Percentiles rank a stretch among this genome's conserved stretches.
phyloP scores from a whole-genome alignment of 2,329 filamentous ascomycete genomes.

The Hymenotorrendiella dingleyae region DNA sequence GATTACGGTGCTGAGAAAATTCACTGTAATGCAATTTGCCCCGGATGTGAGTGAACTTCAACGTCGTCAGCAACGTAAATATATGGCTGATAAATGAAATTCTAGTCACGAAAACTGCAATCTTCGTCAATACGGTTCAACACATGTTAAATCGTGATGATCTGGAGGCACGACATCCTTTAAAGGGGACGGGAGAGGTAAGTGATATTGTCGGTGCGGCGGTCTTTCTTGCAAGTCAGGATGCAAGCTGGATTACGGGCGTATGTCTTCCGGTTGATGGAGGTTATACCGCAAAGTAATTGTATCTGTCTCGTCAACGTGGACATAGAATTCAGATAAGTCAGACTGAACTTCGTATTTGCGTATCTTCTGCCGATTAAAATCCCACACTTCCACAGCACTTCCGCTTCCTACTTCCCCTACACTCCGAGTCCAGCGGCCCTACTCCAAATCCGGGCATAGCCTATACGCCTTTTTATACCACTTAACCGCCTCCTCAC shows the following conservation, averaged over 20 bases:
- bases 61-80: neutral
- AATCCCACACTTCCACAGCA: too few relatives aligned
- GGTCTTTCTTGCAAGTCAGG: constrained; percentile 11
- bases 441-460: constrained; percentile 8
- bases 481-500: constrained; percentile 1
- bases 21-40: constrained; percentile 48
- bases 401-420: too few relatives aligned
- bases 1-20: constrained; percentile 44
- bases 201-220: constrained; percentile 9
- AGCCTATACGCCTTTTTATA: constrained; percentile 6
- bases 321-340: too few relatives aligned
- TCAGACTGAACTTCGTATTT: too few relatives aligned
- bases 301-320: too few relatives aligned
- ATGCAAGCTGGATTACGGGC: constrained; percentile 14
- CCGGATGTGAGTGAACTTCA: constrained; percentile 35
- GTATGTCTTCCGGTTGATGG: constrained; percentile 12
- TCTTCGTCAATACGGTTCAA: constrained; percentile 4
- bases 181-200: constrained; percentile 6
- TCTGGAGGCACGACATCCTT: constrained; percentile 6
- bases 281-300: constrained; percentile 13
- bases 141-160: constrained; percentile 1
- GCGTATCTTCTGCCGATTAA: too few relatives aligned
- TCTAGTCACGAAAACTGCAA: constrained; percentile 14
- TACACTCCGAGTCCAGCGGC: too few relatives aligned
- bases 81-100: too few relatives aligned